Evolutionary conservation across 805 yeast genomes (phyloP).

Genomic region (Crinitomyces ghanaensis): DNA sequence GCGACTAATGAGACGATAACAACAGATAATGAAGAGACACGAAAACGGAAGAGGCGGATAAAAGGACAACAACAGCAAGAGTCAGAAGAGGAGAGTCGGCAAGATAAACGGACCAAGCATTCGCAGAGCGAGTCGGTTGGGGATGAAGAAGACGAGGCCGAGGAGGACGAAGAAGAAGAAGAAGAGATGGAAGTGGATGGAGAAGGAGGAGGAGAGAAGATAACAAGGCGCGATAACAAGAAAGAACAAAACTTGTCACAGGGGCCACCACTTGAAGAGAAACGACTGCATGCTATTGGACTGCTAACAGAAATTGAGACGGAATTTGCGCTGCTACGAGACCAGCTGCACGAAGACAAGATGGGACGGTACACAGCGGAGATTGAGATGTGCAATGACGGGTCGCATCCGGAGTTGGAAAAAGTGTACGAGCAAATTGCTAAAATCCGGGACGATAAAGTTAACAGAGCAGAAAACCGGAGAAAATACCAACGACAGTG

Average conservation of each 20-base stretch:
- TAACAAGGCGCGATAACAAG: conserved; percentile 12
- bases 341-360: conserved; percentile 74
- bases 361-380: conserved; percentile 68
- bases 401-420: conserved; percentile 84
- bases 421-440: conserved; percentile 61
- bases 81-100: too few species aligned
- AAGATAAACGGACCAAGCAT: too few species aligned
- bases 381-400: conserved; percentile 72
- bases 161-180: conserved; percentile 15
- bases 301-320: conserved; percentile 72
- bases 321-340: conserved; percentile 78
- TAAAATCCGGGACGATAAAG: conserved; percentile 58
- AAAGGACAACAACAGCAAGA: too few species aligned
- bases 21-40: too few species aligned
- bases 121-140: too few species aligned
- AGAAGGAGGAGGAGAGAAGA: conserved; percentile 15
- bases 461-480: conserved; percentile 37
- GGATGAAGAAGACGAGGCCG: conserved; percentile 12
- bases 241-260: too few species aligned
- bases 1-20: too few species aligned
- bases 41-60: too few species aligned
- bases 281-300: conserved; percentile 52
- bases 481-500: conserved; percentile 63
- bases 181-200: conserved; percentile 13
- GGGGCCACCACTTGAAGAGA: conserved; percentile 32